A percentile compares a stretch with the other conserved stretches of the same genome.
Evolutionary conservation across 2,329 filamentous ascomycete genomes (phyloP).

Genomic region (Aspergillus japonicus): DNA sequence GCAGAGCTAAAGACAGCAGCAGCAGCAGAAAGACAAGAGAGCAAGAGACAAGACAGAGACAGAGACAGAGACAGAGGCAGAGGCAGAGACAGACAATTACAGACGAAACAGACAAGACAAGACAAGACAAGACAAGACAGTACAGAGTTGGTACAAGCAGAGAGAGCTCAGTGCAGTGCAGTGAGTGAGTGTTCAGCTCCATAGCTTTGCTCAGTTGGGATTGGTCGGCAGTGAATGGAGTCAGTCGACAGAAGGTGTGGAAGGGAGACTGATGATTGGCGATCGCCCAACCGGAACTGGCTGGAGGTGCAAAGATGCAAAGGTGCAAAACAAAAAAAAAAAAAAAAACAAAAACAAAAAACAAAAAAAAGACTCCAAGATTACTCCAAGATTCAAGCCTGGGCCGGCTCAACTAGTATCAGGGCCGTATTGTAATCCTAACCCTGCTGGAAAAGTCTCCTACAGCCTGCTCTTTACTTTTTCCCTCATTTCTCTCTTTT

Average conservation of each 20-base stretch:
- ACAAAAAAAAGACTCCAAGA: not conserved
- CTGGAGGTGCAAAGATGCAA: slow-evolving; percentile 6
- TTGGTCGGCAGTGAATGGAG: slow-evolving; percentile 12
- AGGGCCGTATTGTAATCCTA: slow-evolving; percentile 8
- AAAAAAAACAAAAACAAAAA: not conserved
- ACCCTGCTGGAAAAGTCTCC: not conserved
- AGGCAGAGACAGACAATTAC: slow-evolving; percentile 2
- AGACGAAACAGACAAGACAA: too few relatives aligned
- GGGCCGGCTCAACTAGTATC: slow-evolving; percentile 3
- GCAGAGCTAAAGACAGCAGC: slow-evolving; percentile 15
- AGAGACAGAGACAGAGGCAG: slow-evolving; percentile 15
- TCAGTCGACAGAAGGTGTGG: slow-evolving; percentile 17
- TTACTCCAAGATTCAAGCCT: not conserved
- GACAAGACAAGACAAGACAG: slow-evolving; percentile 7
- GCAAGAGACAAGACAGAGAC: slow-evolving; percentile 15
- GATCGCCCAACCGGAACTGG: slow-evolving; percentile 22
- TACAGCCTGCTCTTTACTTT: not conserved
- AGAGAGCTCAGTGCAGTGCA: too few relatives aligned
- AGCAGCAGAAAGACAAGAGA: slow-evolving; percentile 9
- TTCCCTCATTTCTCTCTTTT: not conserved
- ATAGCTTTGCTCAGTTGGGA: not conserved
- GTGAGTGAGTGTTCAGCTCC: not conserved
- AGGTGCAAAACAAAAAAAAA: not conserved
- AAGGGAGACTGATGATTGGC: slow-evolving; percentile 20
- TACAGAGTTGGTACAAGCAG: slow-evolving; percentile 13